A percentile compares a stretch with the other conserved stretches of the same genome.
phyloP scores from a whole-genome alignment of 768 basidiomycete genomes.

The Kwoniella sp. region DNA sequence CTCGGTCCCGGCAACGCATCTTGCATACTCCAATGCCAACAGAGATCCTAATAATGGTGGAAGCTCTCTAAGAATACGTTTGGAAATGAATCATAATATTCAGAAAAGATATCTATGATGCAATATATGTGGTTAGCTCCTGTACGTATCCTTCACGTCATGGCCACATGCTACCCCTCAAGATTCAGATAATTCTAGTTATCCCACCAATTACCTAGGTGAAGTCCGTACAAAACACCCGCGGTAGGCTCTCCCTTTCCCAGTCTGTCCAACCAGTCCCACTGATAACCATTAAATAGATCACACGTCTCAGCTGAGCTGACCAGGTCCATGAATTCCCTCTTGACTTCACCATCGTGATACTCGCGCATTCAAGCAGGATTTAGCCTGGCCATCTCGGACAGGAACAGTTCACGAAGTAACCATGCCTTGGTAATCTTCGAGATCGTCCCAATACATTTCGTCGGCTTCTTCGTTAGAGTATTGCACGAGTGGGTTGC shows the following conservation, averaged over 20 bases:
- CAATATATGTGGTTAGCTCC: no score
- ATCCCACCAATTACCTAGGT: no score
- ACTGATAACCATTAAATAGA: background rate
- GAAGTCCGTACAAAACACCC: no score
- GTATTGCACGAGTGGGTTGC: background rate
- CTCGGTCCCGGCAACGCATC: no score
- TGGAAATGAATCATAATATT: no score
- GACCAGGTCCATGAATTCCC: background rate
- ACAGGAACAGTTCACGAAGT: background rate
- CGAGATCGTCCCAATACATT: background rate
- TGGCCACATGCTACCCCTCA: no score
- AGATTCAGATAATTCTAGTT: no score
- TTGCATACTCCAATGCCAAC: no score
- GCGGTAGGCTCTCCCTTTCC: background rate
- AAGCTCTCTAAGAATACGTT: no score
- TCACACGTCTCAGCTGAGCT: background rate
- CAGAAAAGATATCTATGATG: no score
- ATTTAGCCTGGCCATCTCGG: background rate
- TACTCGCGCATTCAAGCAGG: background rate
- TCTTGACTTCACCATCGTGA: background rate
- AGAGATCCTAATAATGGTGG: no score
- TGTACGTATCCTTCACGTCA: no score
- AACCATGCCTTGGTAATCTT: background rate
- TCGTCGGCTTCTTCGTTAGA: background rate
- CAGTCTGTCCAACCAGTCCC: background rate